Percentiles rank a stretch among this genome's conserved stretches.
phyloP scores from a whole-genome alignment of 331 rosid species.

The Acacia pycnantha region DNA sequence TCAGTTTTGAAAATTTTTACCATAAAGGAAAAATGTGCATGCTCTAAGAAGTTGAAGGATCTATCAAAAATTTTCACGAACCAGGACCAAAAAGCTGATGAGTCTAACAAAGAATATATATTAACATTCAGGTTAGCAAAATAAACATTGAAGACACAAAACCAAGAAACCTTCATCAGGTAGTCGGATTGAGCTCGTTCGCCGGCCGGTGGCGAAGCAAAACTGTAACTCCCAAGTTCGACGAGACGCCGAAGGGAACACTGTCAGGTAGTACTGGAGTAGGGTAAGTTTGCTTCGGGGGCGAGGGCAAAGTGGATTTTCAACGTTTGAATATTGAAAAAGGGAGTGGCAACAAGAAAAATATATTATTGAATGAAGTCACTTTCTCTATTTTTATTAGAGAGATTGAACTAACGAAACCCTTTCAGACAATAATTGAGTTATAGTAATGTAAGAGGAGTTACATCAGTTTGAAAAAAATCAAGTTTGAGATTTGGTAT shows the following conservation, averaged over 20 bases:
- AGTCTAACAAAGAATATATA: not conserved
- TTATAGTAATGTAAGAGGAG: too few relatives aligned
- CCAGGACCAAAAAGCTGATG: not conserved
- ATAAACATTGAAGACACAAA: not conserved
- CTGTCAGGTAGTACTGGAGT: not conserved
- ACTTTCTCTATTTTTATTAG: too few relatives aligned
- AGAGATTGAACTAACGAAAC: too few relatives aligned
- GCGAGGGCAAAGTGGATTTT: not conserved
- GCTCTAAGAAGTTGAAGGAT: not conserved
- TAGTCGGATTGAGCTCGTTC: not conserved
- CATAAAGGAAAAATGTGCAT: not conserved
- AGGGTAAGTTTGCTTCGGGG: too few relatives aligned
- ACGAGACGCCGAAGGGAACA: too few relatives aligned
- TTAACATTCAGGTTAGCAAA: not conserved
- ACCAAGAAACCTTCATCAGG: not conserved
- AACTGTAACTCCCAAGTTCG: not conserved
- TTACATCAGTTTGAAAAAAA: too few relatives aligned
- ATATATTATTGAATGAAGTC: too few relatives aligned
- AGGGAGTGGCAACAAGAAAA: too few relatives aligned
- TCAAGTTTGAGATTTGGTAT: too few relatives aligned
- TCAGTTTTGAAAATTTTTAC: not conserved
- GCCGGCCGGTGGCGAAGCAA: not conserved
- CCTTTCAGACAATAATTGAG: too few relatives aligned
- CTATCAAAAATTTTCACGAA: not conserved
- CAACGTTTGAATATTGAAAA: too few relatives aligned